A percentile compares a stretch with the other conserved stretches of the same genome.
Conservation (phyloP, 371 early-diverging fungal genomes). For the Syncephalastrum contaminatum region DNA sequence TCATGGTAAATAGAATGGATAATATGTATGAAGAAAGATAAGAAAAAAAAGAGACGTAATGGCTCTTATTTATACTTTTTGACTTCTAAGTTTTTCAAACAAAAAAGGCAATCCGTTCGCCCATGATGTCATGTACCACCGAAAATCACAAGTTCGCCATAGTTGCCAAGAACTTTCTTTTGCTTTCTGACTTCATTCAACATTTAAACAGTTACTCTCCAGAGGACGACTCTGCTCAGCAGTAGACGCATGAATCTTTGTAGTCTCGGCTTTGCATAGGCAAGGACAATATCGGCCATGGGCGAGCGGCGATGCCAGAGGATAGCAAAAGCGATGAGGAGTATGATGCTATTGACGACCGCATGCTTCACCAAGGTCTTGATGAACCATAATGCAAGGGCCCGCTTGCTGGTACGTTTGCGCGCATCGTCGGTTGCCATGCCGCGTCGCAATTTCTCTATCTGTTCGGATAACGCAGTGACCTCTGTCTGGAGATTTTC, state of each 20-base stretch:
- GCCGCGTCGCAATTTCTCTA: constrained; percentile 32
- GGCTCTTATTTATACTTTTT: no score
- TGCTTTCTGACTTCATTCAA: background rate
- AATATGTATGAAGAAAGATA: no score
- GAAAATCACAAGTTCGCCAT: no score
- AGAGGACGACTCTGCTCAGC: constrained; percentile 6
- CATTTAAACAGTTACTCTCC: constrained; percentile 6
- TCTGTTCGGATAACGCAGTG: constrained; percentile 45
- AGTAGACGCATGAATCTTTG: constrained; percentile 5
- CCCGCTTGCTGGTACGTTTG: no score
- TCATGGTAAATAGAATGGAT: no score
- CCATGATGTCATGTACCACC: no score
- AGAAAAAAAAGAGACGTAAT: no score
- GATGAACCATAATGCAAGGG: constrained; percentile 4
- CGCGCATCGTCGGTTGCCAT: constrained; percentile 8
- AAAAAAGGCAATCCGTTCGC: no score
- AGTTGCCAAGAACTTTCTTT: no score
- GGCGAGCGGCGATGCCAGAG: constrained; percentile 14
- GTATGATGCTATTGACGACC: constrained; percentile 9
- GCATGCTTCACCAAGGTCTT: constrained; percentile 13
- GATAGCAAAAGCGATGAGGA: constrained; percentile 9
- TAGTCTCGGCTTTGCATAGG: constrained; percentile 8
- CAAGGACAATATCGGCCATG: constrained; percentile 11
- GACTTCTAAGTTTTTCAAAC: no score
- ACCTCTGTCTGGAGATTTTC: constrained; percentile 53